Evolutionary conservation across 2,329 filamentous ascomycete species (phyloP), one percentile per base, ranked within the genome.

Genomic region (Aureobasidium sp.): DNA sequence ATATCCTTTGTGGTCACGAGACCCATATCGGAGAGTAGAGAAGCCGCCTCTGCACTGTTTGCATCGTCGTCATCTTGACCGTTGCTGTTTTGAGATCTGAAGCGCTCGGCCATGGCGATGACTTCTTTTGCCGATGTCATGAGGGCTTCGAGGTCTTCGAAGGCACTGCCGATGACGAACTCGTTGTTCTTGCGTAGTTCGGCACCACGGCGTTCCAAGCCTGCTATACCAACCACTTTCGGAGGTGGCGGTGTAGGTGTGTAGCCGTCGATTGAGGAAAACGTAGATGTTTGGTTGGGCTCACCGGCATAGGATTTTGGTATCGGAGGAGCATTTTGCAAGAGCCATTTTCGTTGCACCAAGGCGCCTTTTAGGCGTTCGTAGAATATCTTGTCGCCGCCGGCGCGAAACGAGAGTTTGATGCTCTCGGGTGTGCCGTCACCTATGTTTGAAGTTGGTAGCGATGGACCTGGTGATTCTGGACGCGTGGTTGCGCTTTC

Each of bases 51-150:
- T 0, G 80, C 77, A 5, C 77, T 56, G 35, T 64, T 67, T 34
- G 69, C 78, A n/a, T 76, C 78, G 19, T 78, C 80, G 17, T 74
- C 71, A 54, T 71, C 69, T 8, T 76, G 74, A 57, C 79, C 80
- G 17, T 73, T 73, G 2, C 75, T 74, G 0, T 76, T 74, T 63
- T 90, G 86, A 11, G 81, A 77, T 1, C 89, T 84, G 61, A 97
- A 91, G 14, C 83, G 83, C 68, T 97, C 91, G 1, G 93, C 93
- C 37, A 98, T 82, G 4, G 90, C 89, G 47, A 97, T 85, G 44
- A 98, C 89, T 66, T 98, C 89, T 66, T 97, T 96, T 4, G 93
- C 93, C 3, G 91, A 96, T 3, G 90, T 89, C 91, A 97, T 98
- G 32, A 98, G 76, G 3, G 93, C 90, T 66, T 97, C 91, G 0